Percentiles rank a stretch among this genome's conserved stretches.
These are phyloP conservation scores for Jamesozyma spencerorum DNA, from an alignment of 805 yeast species.

Conservation along the genomic window DNA sequence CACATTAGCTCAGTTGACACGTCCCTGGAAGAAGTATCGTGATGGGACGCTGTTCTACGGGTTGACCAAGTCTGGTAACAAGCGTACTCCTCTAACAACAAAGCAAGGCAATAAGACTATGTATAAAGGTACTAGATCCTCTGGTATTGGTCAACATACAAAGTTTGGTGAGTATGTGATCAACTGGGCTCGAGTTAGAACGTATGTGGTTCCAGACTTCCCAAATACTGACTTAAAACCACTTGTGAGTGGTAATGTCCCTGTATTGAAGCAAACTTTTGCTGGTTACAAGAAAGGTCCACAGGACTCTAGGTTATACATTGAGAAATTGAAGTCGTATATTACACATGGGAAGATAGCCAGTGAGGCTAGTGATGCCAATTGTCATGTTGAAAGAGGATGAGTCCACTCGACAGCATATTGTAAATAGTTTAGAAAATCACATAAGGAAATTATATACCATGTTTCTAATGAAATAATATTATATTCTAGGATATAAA, in stretches of 20 bases:
- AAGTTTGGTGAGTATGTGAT: slow-evolving; percentile 65
- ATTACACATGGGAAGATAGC: slow-evolving; percentile 59
- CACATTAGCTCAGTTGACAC: slow-evolving; percentile 41
- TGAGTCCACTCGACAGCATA: slow-evolving; percentile 3
- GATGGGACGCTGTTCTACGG: slow-evolving; percentile 87
- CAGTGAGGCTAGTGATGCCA: slow-evolving; percentile 22
- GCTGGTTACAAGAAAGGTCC: slow-evolving; percentile 65
- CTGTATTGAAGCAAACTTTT: slow-evolving; percentile 58
- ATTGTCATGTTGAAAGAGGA: slow-evolving; percentile 25
- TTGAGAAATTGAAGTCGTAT: slow-evolving; percentile 65
- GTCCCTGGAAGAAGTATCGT: slow-evolving; percentile 83
- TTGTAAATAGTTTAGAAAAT: too few relatives aligned
- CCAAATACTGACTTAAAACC: slow-evolving; percentile 50
- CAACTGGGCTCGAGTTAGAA: slow-evolving; percentile 78
- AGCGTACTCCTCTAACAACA: slow-evolving; percentile 74
- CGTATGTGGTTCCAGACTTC: slow-evolving; percentile 70
- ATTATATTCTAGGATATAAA: too few relatives aligned
- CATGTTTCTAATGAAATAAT: too few relatives aligned
- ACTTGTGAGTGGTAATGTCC: slow-evolving; percentile 64
- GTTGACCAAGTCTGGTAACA: slow-evolving; percentile 64
- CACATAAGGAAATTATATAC: too few relatives aligned
- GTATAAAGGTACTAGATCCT: slow-evolving; percentile 94
- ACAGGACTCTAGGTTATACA: slow-evolving; percentile 61
- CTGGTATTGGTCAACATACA: slow-evolving; percentile 82
- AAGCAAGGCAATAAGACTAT: slow-evolving; percentile 90